Evolutionary conservation across 1,139 yeast genomes (phyloP).

Genomic region (Saccharomyces hybrid): DNA sequence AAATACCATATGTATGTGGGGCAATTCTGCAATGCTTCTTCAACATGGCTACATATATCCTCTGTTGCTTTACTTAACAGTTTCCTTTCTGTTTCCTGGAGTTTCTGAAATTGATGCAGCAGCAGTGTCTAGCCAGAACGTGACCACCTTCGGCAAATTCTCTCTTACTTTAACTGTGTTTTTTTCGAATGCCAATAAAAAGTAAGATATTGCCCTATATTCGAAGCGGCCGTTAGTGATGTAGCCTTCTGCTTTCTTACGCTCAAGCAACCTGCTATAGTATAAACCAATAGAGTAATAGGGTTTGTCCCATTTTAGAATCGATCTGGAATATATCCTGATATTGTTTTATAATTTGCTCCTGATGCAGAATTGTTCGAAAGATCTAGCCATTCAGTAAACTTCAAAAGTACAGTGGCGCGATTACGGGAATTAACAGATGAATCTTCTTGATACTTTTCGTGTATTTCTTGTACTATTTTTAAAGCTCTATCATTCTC

Average conservation of each 20-base stretch:
- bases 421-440: constrained; percentile 27
- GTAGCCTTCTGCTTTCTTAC: constrained; percentile 39
- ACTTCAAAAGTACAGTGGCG: constrained; percentile 59
- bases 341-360: constrained; percentile 65
- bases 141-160: constrained; percentile 79
- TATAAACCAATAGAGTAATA: constrained; percentile 76
- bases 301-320: constrained; percentile 63
- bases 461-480: constrained; percentile 43
- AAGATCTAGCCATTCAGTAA: constrained; percentile 82
- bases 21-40: constrained; percentile 39
- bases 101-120: constrained; percentile 30
- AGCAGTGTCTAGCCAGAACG: constrained; percentile 87
- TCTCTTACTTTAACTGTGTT: constrained; percentile 72
- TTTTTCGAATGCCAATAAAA: constrained; percentile 57
- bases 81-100: constrained; percentile 24
- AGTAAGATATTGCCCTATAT: constrained; percentile 53
- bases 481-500: constrained; percentile 81
- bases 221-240: constrained; percentile 56
- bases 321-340: constrained; percentile 51
- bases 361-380: constrained; percentile 81
- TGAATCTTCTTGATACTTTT: constrained; percentile 20
- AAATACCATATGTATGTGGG: constrained; percentile 73
- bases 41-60: constrained; percentile 40
- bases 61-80: constrained; percentile 20
- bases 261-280: constrained; percentile 68